A percentile compares a stretch with the other conserved stretches of the same genome.
Evolutionary conservation across 1,284 basidiomycete species (phyloP).

Genomic region (Ceratobasidium sp.): DNA sequence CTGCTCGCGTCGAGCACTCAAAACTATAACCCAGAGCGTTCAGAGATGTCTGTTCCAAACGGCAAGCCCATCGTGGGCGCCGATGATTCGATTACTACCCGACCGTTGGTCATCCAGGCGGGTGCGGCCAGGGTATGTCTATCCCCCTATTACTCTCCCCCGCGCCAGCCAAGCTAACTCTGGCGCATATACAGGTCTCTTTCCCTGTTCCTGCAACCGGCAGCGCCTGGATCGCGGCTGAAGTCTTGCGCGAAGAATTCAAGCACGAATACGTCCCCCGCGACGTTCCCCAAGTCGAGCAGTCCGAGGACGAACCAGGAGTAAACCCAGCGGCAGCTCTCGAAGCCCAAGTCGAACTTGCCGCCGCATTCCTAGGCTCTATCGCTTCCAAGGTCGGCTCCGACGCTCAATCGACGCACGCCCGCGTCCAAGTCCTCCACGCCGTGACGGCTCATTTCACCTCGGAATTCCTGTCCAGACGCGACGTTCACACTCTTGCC

Average conservation of each 20-base stretch:
- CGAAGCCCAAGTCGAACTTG: conserved; percentile 80
- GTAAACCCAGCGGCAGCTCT: conserved; percentile 52
- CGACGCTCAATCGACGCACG: conserved; percentile 66
- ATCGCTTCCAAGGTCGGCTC: conserved; percentile 72
- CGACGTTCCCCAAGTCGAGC: conserved; percentile 51
- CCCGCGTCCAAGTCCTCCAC: conserved; percentile 77
- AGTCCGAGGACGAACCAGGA: conserved; percentile 53
- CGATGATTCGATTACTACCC: conserved; percentile 62
- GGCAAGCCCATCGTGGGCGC: conserved; percentile 43
- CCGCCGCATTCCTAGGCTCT: conserved; percentile 84
- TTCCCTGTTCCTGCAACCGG: conserved; percentile 83
- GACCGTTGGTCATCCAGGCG: conserved; percentile 73
- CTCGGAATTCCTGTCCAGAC: conserved; percentile 72
- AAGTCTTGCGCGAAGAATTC: conserved; percentile 90
- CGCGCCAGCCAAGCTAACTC: conserved; percentile 19
- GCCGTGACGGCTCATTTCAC: conserved; percentile 84
- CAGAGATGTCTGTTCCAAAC: conserved; percentile 42
- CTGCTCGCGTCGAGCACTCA: conserved; percentile 29
- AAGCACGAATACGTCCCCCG: conserved; percentile 60
- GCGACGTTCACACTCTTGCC: conserved; percentile 86
- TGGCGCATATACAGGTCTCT: conserved; percentile 67
- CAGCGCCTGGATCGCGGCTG: conserved; percentile 90
- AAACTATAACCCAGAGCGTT: conserved; percentile 15
- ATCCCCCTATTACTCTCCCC: conserved; percentile 48
- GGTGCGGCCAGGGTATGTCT: conserved; percentile 73